Base-by-base conservation (phyloP, 352 stramenopile species). In the Phytophthora sojae region DNA sequence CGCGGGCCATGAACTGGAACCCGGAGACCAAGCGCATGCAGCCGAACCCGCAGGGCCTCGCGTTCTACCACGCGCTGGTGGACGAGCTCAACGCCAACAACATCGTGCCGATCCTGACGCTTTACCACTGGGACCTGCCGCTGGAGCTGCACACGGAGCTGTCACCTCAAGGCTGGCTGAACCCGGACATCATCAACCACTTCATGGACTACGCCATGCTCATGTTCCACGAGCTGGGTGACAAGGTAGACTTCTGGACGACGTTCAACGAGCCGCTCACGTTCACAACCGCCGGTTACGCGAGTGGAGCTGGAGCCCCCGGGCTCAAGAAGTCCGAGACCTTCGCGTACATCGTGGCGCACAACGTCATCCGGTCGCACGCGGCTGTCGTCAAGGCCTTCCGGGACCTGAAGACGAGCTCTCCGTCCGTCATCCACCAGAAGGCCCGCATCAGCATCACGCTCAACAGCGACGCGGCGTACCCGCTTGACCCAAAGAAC, bases 191-290 rank as follows among this genome's bases (percentile, higher is more conserved):
- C 30, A 73, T 90, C 23, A 60, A 70, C 49, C 71, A 88, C 47
- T 97, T 96, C 72, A 81, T 85, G 17, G 72, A 94, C 25, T 99
- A 97, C 73, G 90, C 93, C 14, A 75, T 86, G 51, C 75, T 97
- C 35, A 96, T 92, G 63, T 99, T 98, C 79, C 75, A 87, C 25
- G 79, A 85, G 37, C 98, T 97, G 79, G 94, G 94, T 35, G 79
- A 88, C 76, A 86, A 95, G 57, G 91, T 98, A 11, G 88, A 94
- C 57, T 80, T 86, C 53, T 99, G 94, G 39, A 49, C 97, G 35
- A 99, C 96, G 0, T 92, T 99, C 64, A 99, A 99, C 69, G 96
- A 99, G 79, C 81, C 92, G 6, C 96, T 90, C 78, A 96, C 82
- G 6, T 89, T 98, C 37, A 84, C 83, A 6, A 90, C 91, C 25